A percentile compares a stretch with the other conserved stretches of the same genome.
phyloP scores from a whole-genome alignment of 2,329 filamentous ascomycete genomes.

The Orbilia blumenaviensis region DNA sequence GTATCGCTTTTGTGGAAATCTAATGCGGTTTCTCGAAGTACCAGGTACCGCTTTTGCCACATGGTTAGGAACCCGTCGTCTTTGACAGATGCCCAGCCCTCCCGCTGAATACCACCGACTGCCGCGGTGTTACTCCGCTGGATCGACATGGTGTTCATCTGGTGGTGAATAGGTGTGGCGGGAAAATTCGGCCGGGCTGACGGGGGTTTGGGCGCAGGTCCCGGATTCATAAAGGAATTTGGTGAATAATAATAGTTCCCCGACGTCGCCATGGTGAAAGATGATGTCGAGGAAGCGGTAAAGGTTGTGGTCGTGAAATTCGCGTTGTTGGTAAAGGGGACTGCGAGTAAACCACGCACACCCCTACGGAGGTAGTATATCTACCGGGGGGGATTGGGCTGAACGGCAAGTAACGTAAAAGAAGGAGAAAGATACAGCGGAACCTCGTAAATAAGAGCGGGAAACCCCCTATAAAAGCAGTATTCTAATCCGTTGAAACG shows the following conservation, averaged over 20 bases:
- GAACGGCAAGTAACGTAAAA: constrained; percentile 12
- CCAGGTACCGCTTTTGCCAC: constrained; percentile 92
- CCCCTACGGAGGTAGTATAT: constrained; percentile 10
- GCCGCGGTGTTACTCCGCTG: constrained; percentile 30
- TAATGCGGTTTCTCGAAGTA: constrained; percentile 88
- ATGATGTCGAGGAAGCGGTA: constrained; percentile 7
- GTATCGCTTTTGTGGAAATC: constrained; percentile 92
- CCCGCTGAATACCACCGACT: constrained; percentile 31
- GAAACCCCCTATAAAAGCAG: not conserved
- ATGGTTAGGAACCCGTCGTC: constrained; percentile 83
- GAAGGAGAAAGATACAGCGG: not conserved
- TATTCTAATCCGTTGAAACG: not conserved
- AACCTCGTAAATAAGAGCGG: constrained; percentile 14
- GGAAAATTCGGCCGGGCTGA: constrained; percentile 37
- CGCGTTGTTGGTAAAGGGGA: constrained; percentile 30
- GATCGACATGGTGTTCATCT: constrained; percentile 47
- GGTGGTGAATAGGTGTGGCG: constrained; percentile 40
- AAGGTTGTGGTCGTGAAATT: constrained; percentile 9
- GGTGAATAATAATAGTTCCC: constrained; percentile 49
- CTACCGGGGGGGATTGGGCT: constrained; percentile 15
- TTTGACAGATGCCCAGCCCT: constrained; percentile 69
- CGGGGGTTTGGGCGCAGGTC: constrained; percentile 50
- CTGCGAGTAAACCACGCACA: constrained; percentile 13
- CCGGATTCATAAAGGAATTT: constrained; percentile 50
- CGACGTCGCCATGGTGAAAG: constrained; percentile 37